Evolutionary conservation across 345 rosid genomes (phyloP).

Genomic region (Microthlaspi erraticum): DNA sequence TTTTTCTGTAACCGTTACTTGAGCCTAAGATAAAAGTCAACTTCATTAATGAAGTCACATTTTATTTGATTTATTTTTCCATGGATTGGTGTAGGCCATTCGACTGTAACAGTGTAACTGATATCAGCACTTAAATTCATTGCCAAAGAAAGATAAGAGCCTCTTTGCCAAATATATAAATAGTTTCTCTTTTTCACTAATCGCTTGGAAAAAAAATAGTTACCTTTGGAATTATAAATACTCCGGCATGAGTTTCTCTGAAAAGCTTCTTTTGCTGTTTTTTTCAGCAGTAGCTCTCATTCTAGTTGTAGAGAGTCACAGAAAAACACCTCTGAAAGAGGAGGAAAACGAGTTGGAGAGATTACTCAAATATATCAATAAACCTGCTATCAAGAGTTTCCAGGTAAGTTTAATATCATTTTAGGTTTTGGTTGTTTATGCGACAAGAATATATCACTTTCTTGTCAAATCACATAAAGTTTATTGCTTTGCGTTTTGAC

Average conservation of each 20-base stretch:
- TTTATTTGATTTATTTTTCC: too few relatives aligned
- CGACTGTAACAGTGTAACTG: too few relatives aligned
- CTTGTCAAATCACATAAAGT: background rate
- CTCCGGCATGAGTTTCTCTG: background rate
- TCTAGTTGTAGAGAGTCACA: constrained; percentile 12
- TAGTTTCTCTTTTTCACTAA: background rate
- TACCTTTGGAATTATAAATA: background rate
- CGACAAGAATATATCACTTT: background rate
- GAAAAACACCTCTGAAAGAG: background rate
- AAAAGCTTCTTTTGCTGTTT: background rate
- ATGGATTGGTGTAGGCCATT: too few relatives aligned
- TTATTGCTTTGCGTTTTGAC: constrained; percentile 2
- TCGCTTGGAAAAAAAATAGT: background rate
- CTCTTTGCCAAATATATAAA: too few relatives aligned
- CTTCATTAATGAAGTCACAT: too few relatives aligned
- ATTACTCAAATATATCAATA: constrained; percentile 35
- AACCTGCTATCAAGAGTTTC: constrained; percentile 42
- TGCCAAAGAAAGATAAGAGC: too few relatives aligned
- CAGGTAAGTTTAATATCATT: constrained; percentile 4
- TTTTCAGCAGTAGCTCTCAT: constrained; percentile 5
- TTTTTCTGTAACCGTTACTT: too few relatives aligned
- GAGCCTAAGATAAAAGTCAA: too few relatives aligned
- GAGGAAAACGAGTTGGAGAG: constrained; percentile 23
- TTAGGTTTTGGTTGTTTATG: too few relatives aligned
- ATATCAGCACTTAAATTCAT: too few relatives aligned